These are phyloP conservation scores for Xylaria bambusicola DNA, from an alignment of 495 filamentous ascomycete species.

Conservation along the genomic window DNA sequence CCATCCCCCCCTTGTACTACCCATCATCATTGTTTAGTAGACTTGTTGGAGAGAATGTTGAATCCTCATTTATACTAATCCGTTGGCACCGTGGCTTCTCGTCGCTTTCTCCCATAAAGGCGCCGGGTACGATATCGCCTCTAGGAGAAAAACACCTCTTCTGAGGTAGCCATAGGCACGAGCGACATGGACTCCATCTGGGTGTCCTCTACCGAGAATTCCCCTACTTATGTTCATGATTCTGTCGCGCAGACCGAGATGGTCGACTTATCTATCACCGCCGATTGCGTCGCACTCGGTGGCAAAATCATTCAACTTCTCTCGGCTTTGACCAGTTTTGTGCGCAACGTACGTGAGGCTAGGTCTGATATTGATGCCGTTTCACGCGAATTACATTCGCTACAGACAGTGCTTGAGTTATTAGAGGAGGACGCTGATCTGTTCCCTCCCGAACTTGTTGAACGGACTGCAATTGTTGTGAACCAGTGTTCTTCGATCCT, in stretches of 20 bases:
- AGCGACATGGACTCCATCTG: slow-evolving; percentile 14
- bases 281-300: slow-evolving; percentile 42
- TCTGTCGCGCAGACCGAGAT: slow-evolving; percentile 29
- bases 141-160: no score
- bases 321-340: slow-evolving; percentile 35
- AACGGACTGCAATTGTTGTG: slow-evolving; percentile 40
- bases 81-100: background rate
- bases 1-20: no score
- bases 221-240: background rate
- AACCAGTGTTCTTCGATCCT: slow-evolving; percentile 38
- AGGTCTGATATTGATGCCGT: slow-evolving; percentile 47
- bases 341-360: slow-evolving; percentile 50
- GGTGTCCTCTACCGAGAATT: background rate
- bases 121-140: background rate
- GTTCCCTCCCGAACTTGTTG: slow-evolving; percentile 40
- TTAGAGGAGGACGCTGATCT: slow-evolving; percentile 46
- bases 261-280: slow-evolving; percentile 43
- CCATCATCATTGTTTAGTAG: slow-evolving; percentile 7
- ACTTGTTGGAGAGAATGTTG: slow-evolving; percentile 6
- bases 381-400: slow-evolving; percentile 51
- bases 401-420: slow-evolving; percentile 45
- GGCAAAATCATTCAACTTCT: slow-evolving; percentile 37
- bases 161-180: no score
- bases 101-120: background rate
- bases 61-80: background rate